Percentiles rank a stretch among this genome's conserved stretches.
phyloP scores from a whole-genome alignment of 371 early-diverging fungal genomes.

The Mortierella sp. region DNA sequence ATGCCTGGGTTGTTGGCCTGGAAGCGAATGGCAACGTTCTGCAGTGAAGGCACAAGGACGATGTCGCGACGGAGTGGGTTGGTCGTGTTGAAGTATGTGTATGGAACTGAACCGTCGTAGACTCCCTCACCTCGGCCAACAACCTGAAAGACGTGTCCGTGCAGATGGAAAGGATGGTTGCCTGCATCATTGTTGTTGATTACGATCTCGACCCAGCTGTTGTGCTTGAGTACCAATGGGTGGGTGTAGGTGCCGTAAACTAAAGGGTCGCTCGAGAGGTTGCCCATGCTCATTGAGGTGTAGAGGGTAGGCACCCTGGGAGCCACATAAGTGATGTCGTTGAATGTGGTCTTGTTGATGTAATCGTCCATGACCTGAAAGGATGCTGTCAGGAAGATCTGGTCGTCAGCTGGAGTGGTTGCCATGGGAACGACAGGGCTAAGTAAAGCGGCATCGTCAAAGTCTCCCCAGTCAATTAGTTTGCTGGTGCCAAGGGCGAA shows the following conservation, averaged over 20 bases:
- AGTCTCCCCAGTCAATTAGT: constrained; percentile 44
- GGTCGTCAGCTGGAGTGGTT: constrained; percentile 62
- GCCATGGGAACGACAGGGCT: constrained; percentile 59
- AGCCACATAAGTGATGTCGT: constrained; percentile 77
- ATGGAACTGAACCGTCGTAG: constrained; percentile 45
- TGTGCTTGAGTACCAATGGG: constrained; percentile 66
- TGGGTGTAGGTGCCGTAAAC: constrained; percentile 78
- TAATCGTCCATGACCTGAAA: constrained; percentile 80
- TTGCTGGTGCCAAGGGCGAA: constrained; percentile 60
- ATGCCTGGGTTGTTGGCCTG: constrained; percentile 83
- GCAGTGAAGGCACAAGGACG: constrained; percentile 68
- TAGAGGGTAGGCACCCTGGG: constrained; percentile 81
- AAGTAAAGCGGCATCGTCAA: constrained; percentile 67
- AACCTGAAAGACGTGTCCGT: constrained; percentile 87
- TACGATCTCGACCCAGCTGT: constrained; percentile 66
- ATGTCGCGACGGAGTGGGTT: constrained; percentile 80
- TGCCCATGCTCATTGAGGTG: constrained; percentile 74
- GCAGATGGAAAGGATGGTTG: constrained; percentile 86
- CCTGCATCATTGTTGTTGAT: constrained; percentile 77
- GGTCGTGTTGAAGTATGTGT: constrained; percentile 46
- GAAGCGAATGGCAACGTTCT: constrained; percentile 78
- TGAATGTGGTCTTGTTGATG: constrained; percentile 86
- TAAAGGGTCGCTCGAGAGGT: constrained; percentile 61
- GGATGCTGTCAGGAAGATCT: constrained; percentile 69
- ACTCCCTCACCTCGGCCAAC: constrained; percentile 63